Base-by-base conservation (phyloP, 1,284 basidiomycete genomes). In the Singerocomus inundabilis region DNA sequence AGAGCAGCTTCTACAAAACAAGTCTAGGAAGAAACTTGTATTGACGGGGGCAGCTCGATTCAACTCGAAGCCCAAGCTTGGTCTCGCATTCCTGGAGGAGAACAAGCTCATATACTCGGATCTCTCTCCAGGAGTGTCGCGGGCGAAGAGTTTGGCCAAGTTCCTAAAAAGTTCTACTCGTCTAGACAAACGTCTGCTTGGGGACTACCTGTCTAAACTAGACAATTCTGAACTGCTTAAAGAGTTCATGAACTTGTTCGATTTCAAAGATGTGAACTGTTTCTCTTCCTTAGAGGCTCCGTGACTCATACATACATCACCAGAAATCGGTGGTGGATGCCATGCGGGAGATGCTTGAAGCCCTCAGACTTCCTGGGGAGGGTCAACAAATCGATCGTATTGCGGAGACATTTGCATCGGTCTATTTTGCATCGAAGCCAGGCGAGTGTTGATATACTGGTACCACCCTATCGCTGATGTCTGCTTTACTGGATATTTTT, bases 321-420 rank as follows among this genome's bases (percentile, higher is more conserved):
- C 59, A 95, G 91, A 96, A 95, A 88, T 82, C 88, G 10, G 82
- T 98, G 54, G 93, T 93, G 12, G 96, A 99, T 56, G 95, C 94
- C 4, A 84, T 99, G 83, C 82, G 97, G 33, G 94, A 98, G 66
- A 73, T 99, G 55, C 78, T 99, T 6, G 97, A 99, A 68, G 80
- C 88, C 6, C 98, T 99, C 77, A 82, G 97, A 48, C 76, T 99
- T 39, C 97, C 97, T 0, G 97, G 97, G 48, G 97, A 99, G 68
- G 71, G 93, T 11, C 94, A 98, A 66, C 97, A 98, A 54, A 99
- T 99, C 55, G 75, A 82, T 21, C 82, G 96, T 7, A 98, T 99
- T 44, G 93, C 97, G 1, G 94, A 98, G 69, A 93, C 86, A 1
- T 99, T 99, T 67, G 93, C 97, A 0, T 83, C 89, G 34, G 81